phyloP scores from a whole-genome alignment of 1,284 basidiomycete genomes.

The Xerocomus alliaceus region DNA sequence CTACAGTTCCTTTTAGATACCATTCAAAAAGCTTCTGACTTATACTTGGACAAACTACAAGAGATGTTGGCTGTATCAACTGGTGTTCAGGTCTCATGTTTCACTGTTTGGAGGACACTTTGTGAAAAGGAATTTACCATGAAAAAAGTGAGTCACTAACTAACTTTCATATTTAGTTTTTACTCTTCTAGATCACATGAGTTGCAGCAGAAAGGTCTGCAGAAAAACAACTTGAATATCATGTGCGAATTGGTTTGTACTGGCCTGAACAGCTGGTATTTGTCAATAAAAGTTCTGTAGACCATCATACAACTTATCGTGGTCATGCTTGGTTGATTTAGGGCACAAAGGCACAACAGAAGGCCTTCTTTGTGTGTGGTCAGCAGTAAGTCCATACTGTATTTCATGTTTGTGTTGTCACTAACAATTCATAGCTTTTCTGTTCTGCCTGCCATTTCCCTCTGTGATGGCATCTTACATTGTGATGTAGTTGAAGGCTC shows the following conservation, averaged over 20 bases:
- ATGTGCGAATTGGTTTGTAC: conserved; percentile 16
- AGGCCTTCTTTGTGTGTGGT: not conserved
- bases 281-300: not conserved
- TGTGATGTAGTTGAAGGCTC: conserved; percentile 32
- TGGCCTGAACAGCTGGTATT: not conserved
- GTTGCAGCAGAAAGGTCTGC: conserved; percentile 35
- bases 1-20: no score
- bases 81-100: no score
- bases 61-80: no score
- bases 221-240: conserved; percentile 26
- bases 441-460: conserved; percentile 16
- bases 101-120: no score
- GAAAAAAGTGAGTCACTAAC: no score
- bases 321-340: not conserved
- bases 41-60: no score
- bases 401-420: not conserved
- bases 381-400: not conserved
- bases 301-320: not conserved
- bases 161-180: no score
- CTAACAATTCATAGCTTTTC: not conserved
- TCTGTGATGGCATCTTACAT: conserved; percentile 35
- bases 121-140: no score
- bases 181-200: conserved; percentile 26
- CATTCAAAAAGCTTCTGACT: no score
- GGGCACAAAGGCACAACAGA: no score